Conservation (phyloP, 176 grass and related monocot genomes). For the Rhipidocladum racemiflorum region DNA sequence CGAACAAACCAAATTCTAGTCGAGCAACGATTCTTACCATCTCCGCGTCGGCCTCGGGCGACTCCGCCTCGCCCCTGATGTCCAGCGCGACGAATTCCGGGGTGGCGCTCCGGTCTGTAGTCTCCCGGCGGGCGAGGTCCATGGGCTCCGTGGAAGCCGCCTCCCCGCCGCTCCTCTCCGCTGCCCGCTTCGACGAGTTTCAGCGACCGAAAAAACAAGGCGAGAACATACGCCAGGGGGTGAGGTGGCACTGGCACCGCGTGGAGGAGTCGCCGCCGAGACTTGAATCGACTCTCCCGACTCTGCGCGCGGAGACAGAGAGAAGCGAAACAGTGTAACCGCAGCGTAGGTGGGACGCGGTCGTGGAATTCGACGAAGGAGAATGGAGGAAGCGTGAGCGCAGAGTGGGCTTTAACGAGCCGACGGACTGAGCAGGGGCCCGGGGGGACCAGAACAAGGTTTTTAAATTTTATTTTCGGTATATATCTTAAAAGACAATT, state of each 20-base stretch:
- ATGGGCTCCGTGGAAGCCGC: neutral
- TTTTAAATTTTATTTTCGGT: too few species aligned
- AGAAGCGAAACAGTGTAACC: neutral
- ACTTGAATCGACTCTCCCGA: constrained; percentile 18
- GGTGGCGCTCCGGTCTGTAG: neutral
- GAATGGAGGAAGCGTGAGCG: neutral
- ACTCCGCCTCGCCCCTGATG: constrained; percentile 19
- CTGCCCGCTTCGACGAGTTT: neutral
- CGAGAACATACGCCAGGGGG: neutral
- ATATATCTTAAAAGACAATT: too few species aligned
- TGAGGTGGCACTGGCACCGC: neutral
- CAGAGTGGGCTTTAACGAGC: neutral
- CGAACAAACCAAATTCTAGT: neutral
- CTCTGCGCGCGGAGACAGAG: neutral
- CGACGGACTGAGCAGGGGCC: too few species aligned
- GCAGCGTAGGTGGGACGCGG: neutral
- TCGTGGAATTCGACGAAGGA: neutral
- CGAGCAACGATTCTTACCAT: neutral
- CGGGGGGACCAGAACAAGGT: too few species aligned
- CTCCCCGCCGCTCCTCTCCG: neutral
- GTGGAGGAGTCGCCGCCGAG: constrained; percentile 23
- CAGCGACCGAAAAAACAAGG: neutral
- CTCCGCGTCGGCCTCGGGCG: neutral
- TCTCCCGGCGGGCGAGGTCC: constrained; percentile 29
- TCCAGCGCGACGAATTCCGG: constrained; percentile 41